phyloP scores from a whole-genome alignment of 176 grass and related monocot species.

The Bromus sterilis region DNA sequence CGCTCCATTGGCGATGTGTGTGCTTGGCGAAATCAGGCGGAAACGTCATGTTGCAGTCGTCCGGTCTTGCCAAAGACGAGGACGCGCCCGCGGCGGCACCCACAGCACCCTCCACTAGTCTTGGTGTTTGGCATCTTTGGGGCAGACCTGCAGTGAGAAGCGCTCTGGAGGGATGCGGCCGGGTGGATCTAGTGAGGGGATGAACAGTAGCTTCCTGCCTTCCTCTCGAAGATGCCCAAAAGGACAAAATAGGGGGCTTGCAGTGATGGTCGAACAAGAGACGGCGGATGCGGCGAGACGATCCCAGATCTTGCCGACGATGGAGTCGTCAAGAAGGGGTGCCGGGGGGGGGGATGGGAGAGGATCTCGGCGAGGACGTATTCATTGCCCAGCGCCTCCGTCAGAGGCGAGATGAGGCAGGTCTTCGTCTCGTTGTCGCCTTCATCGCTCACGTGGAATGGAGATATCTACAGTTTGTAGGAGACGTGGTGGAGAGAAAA shows the following conservation, averaged over 20 bases:
- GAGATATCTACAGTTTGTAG: neutral
- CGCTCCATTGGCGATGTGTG: no score
- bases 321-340: neutral
- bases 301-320: neutral
- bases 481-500: neutral
- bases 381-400: neutral
- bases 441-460: neutral
- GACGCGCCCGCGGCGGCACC: neutral
- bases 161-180: neutral
- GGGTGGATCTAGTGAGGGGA: neutral
- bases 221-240: neutral
- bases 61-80: neutral
- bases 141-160: neutral
- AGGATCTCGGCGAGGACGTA: neutral
- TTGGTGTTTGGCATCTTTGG: neutral
- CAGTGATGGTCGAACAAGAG: neutral
- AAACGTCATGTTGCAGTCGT: no score
- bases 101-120: neutral
- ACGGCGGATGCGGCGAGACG: neutral
- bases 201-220: neutral
- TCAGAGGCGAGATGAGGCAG: neutral
- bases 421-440: neutral
- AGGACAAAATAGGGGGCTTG: neutral
- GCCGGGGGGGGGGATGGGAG: neutral
- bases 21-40: no score